These are phyloP conservation scores for Papiliotrema flavescens DNA, from an alignment of 1,284 basidiomycete genomes.

Conservation along the genomic window DNA sequence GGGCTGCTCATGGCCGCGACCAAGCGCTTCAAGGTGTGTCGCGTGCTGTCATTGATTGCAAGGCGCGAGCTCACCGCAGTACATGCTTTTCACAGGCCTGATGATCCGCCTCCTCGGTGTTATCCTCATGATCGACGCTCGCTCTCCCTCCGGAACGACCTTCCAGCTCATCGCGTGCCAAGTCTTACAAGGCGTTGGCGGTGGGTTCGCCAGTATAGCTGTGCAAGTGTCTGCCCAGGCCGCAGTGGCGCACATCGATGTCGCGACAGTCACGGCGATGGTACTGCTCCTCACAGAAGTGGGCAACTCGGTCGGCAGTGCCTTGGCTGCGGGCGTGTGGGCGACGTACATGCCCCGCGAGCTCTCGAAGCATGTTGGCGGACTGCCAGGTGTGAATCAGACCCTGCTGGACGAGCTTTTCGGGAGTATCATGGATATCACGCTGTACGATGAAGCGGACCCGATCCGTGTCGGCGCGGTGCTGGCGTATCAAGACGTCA, in stretches of 20 bases:
- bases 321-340: constrained; percentile 47
- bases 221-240: constrained; percentile 75
- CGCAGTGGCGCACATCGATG: constrained; percentile 67
- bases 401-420: constrained; percentile 51
- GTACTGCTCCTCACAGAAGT: constrained; percentile 63
- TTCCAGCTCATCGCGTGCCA: constrained; percentile 57
- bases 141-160: constrained; percentile 58
- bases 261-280: constrained; percentile 76
- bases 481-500: constrained; percentile 45
- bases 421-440: constrained; percentile 55
- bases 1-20: constrained; percentile 49
- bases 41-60: background rate
- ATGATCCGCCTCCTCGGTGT: constrained; percentile 66
- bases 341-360: constrained; percentile 52
- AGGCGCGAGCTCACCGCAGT: constrained; percentile 42
- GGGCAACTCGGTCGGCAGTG: constrained; percentile 54
- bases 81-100: constrained; percentile 63
- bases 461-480: constrained; percentile 61
- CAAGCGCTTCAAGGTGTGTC: constrained; percentile 50
- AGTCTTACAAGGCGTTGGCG: constrained; percentile 46
- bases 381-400: constrained; percentile 43
- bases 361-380: constrained; percentile 57
- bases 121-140: constrained; percentile 68
- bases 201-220: constrained; percentile 65
- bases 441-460: constrained; percentile 53